These are phyloP conservation scores for Lachnellula suecica DNA, from an alignment of 2,329 filamentous ascomycete genomes.

Conservation along the genomic window DNA sequence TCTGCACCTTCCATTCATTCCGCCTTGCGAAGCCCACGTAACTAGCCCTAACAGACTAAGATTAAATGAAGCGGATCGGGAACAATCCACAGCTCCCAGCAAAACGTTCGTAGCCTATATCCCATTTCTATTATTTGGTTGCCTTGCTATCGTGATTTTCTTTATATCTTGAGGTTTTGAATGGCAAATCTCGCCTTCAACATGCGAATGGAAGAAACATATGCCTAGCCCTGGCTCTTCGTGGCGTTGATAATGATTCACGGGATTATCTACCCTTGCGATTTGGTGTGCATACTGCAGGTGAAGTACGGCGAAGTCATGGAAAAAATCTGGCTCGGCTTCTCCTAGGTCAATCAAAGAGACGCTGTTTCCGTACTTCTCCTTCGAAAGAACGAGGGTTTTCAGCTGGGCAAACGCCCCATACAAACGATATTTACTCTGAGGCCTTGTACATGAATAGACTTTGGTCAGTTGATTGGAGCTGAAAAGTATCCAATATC, in stretches of 20 bases:
- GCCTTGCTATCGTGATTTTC: too few species aligned
- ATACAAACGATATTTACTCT: too few species aligned
- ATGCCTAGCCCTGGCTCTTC: not conserved
- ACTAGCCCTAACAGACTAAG: too few species aligned
- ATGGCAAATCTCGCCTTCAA: not conserved
- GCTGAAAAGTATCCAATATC: not conserved
- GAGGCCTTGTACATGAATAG: not conserved
- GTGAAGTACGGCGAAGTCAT: not conserved
- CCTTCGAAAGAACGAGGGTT: not conserved
- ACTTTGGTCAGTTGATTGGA: not conserved
- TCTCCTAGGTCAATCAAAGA: not conserved
- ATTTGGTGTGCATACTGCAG: not conserved
- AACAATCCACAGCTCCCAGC: too few species aligned
- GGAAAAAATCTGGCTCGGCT: not conserved
- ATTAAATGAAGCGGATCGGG: too few species aligned
- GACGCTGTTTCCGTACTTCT: not conserved
- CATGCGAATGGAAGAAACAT: constrained; percentile 1
- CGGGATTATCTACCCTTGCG: not conserved
- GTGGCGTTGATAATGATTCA: not conserved
- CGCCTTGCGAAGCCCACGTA: too few species aligned
- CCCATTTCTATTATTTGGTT: too few species aligned
- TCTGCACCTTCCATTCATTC: too few species aligned
- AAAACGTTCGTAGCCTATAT: too few species aligned
- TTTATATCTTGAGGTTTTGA: not conserved
- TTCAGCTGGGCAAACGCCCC: too few species aligned